Evolutionary conservation across 179 eudicot species (phyloP), one percentile per base, ranked within the genome.

Genomic region (Beta lomatogona): DNA sequence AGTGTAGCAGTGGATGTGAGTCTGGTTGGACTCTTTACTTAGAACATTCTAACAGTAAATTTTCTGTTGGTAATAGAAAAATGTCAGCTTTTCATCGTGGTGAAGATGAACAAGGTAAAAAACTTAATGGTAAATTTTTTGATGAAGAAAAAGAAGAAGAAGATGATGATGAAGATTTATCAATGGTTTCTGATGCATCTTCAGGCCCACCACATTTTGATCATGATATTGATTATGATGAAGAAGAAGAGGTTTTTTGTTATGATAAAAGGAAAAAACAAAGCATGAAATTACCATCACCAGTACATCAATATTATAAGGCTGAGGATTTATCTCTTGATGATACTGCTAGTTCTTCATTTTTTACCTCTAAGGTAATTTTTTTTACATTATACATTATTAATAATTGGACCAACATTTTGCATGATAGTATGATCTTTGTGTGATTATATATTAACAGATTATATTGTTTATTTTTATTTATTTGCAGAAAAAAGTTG

Each of bases 111-210:
- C n/a, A 31, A 10, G 21, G 57, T 31, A 36, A 73, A 21, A 7
- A 60, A 10, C 21, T 4, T 18, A 16, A 14, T 61, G n/a, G 59
- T 18, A 18, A 21, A 63, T 31, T 31, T 53, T 67, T 21, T 45
- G 21, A 50, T n/a, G 15, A 75, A 16, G 75, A 54, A 4, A 31
- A 67, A 7, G 75, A 79, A 7, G 75, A 79, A 9, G 82, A 76
- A 0, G 80, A 80, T 0, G 78, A 82, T 21, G 87, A 85, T 7
- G 88, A 86, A 59, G 88, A 83, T 83, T 80, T 86, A 46, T 86
- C 88, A 4, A 83, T 86, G 88, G 84, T 86, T 18, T 86, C 88
- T 36, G 88, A 86, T 68, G 88, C 88, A 9, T 86, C 88, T 19
- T 86, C 88, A 55, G 88, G 88, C 1, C 88, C 86, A 52, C 88